phyloP scores from a whole-genome alignment of 1,284 basidiomycete species.

The Cryptococcus sp. region DNA sequence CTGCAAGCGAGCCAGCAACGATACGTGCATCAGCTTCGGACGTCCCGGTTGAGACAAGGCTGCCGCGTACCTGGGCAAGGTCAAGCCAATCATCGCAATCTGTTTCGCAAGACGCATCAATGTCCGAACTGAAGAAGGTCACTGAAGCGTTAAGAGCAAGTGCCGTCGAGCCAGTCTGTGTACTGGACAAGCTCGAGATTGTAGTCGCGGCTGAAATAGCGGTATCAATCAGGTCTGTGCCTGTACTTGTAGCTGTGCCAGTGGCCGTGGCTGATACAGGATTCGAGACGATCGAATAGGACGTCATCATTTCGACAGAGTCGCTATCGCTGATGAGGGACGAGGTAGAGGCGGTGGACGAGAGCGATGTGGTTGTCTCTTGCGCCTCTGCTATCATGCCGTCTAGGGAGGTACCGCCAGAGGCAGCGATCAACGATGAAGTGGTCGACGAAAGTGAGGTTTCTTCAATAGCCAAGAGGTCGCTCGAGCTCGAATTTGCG shows the following conservation, averaged over 20 bases:
- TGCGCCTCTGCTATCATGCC: no score
- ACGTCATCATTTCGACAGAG: neutral
- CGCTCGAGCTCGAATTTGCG: no score
- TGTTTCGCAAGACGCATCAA: constrained; percentile 9
- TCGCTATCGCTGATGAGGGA: no score
- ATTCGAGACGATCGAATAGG: neutral
- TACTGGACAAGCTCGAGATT: neutral
- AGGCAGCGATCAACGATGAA: no score
- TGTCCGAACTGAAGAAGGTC: constrained; percentile 12
- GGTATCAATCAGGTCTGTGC: neutral
- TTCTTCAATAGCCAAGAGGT: no score
- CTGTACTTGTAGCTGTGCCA: neutral
- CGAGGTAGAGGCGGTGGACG: no score
- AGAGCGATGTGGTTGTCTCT: no score
- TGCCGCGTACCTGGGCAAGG: constrained; percentile 18
- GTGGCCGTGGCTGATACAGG: neutral
- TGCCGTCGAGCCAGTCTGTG: constrained; percentile 3
- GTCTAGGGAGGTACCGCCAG: no score
- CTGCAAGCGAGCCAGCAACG: constrained; percentile 2
- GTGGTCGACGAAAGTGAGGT: no score
- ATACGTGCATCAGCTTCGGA: neutral
- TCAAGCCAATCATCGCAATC: constrained; percentile 16
- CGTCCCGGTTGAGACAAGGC: neutral
- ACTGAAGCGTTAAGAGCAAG: constrained; percentile 12
- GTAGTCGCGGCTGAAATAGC: neutral